Conservation (phyloP, 1,284 basidiomycete genomes). For the Pseudozyma tsukubaensis region DNA sequence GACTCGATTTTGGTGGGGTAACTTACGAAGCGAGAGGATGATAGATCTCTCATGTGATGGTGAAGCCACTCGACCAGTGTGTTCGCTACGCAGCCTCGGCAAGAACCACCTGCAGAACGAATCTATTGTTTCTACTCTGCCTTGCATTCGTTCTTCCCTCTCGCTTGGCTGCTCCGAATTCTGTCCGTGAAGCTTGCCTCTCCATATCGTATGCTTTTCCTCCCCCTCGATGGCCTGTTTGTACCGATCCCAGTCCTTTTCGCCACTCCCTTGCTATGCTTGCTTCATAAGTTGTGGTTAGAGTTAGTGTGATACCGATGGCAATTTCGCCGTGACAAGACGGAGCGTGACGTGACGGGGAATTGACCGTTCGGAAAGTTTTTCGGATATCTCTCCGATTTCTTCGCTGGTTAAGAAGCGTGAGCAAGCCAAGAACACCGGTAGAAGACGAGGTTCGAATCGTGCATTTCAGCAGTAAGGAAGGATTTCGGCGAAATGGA, state of each 20-base stretch:
- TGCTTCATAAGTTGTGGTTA: too few species aligned
- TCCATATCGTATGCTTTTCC: too few species aligned
- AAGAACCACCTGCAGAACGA: neutral
- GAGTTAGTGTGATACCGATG: neutral
- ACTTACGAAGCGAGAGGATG: neutral
- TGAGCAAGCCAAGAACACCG: neutral
- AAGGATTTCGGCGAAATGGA: conserved; percentile 22
- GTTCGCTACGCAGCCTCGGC: neutral
- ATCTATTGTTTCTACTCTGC: neutral
- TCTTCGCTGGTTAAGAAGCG: neutral
- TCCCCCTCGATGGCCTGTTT: too few species aligned
- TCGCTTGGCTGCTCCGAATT: neutral
- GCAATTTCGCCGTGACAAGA: neutral
- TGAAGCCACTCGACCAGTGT: neutral
- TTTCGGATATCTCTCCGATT: conserved; percentile 1
- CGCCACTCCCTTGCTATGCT: too few species aligned
- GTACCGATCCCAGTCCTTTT: too few species aligned
- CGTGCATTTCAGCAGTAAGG: neutral
- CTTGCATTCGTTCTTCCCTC: neutral
- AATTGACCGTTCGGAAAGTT: conserved; percentile 42
- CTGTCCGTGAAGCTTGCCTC: too few species aligned
- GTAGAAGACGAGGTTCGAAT: neutral
- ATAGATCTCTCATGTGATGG: neutral
- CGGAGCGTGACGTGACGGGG: neutral
- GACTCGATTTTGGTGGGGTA: neutral